phyloP scores from a whole-genome alignment of 345 rosid genomes.

The Aquilaria malaccensis region DNA sequence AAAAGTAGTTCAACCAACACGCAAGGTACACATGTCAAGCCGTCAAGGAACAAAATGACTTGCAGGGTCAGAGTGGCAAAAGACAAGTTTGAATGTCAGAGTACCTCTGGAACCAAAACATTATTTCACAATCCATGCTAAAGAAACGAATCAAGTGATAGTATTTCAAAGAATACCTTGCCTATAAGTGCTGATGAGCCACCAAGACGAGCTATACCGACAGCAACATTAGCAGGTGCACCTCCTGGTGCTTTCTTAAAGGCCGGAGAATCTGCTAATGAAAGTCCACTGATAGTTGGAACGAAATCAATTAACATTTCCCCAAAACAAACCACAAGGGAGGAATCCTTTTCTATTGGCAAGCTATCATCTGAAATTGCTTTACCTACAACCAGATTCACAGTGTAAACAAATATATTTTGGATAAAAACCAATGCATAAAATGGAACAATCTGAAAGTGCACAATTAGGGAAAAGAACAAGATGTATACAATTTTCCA shows the following conservation, averaged over 20 bases:
- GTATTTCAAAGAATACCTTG: constrained; percentile 38
- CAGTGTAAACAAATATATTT: too few relatives aligned
- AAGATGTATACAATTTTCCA: too few relatives aligned
- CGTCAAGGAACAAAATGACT: too few relatives aligned
- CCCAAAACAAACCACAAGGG: constrained; percentile 84
- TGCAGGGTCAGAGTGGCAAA: too few relatives aligned
- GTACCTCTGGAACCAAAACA: too few relatives aligned
- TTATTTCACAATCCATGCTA: too few relatives aligned
- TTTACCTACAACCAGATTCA: constrained; percentile 35
- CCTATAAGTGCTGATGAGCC: constrained; percentile 93
- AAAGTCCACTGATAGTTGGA: constrained; percentile 71
- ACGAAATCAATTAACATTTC: constrained; percentile 97
- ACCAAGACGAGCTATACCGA: constrained; percentile 89
- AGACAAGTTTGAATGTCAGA: too few relatives aligned
- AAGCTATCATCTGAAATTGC: constrained; percentile 40
- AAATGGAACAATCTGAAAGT: too few relatives aligned
- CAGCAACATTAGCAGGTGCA: constrained; percentile 97
- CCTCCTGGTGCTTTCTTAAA: constrained; percentile 95
- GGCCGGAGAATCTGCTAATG: constrained; percentile 85
- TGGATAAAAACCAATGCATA: too few relatives aligned
- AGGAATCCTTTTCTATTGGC: constrained; percentile 38
- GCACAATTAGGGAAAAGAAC: too few relatives aligned
- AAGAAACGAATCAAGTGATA: neutral
- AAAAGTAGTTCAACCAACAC: too few relatives aligned
- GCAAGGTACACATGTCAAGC: too few relatives aligned